phyloP scores from a whole-genome alignment of 2,329 filamentous ascomycete species.

The Fusarium graminum region DNA sequence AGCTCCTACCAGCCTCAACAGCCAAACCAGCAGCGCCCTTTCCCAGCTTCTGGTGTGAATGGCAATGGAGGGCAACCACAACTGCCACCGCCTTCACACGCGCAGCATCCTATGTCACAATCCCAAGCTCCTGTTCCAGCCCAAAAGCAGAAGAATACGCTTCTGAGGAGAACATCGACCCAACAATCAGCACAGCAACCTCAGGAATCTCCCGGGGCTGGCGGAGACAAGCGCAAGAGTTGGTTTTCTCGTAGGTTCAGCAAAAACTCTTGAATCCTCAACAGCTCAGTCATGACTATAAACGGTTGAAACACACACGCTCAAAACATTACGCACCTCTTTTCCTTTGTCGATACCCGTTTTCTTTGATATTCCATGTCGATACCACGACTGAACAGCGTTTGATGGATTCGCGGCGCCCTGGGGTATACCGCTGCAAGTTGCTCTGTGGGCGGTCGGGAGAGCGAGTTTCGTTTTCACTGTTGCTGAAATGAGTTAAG shows the following conservation, averaged over 20 bases:
- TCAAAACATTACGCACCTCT: slow-evolving; percentile 27
- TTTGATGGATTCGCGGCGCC: slow-evolving; percentile 16
- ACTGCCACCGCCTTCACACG: slow-evolving; percentile 46
- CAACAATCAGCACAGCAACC: slow-evolving; percentile 39
- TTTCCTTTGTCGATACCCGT: slow-evolving; percentile 50
- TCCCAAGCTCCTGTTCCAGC: slow-evolving; percentile 32
- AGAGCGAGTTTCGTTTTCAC: slow-evolving; percentile 25
- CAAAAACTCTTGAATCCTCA: slow-evolving; percentile 58
- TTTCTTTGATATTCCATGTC: slow-evolving; percentile 32
- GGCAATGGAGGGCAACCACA: slow-evolving; percentile 44
- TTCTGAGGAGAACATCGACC: slow-evolving; percentile 50
- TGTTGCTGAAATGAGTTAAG: slow-evolving; percentile 33
- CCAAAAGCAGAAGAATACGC: slow-evolving; percentile 50
- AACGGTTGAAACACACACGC: slow-evolving; percentile 25
- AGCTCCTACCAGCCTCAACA: slow-evolving; percentile 61
- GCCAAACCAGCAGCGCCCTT: slow-evolving; percentile 58
- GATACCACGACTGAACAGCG: slow-evolving; percentile 5
- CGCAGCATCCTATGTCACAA: slow-evolving; percentile 41
- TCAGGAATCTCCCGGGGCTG: slow-evolving; percentile 40
- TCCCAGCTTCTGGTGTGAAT: slow-evolving; percentile 53
- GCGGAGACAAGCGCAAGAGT: slow-evolving; percentile 83
- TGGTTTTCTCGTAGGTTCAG: slow-evolving; percentile 90
- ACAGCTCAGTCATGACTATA: slow-evolving; percentile 16
- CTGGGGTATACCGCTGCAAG: slow-evolving; percentile 21
- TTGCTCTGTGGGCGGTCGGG: slow-evolving; percentile 10